Conservation (phyloP, 768 basidiomycete species). For the Lyophyllum shimeji region DNA sequence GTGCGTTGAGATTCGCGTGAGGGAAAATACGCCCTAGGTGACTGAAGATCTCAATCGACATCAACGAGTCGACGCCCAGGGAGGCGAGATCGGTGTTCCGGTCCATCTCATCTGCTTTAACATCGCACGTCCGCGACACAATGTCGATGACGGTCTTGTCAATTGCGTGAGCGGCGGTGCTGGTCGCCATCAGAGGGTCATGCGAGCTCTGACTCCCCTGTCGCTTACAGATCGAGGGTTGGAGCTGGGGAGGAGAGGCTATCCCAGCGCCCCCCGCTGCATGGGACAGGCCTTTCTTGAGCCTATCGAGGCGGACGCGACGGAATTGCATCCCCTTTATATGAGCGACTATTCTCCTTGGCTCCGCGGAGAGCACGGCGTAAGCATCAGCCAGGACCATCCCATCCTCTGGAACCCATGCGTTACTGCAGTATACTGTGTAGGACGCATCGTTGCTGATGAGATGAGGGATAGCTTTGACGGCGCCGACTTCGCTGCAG, state of each 20-base stretch:
- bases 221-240: conserved; percentile 1
- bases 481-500: conserved; percentile 52
- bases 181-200: not conserved
- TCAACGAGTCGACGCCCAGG: conserved; percentile 66
- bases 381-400: conserved; percentile 52
- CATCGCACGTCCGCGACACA: conserved; percentile 41
- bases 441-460: conserved; percentile 43
- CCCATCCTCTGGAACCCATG: conserved; percentile 41
- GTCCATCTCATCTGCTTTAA: conserved; percentile 33
- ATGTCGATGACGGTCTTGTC: conserved; percentile 31
- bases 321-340: conserved; percentile 61
- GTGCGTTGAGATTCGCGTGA: conserved; percentile 24
- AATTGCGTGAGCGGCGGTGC: conserved; percentile 17
- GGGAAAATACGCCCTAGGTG: conserved; percentile 38
- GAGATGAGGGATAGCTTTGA: conserved; percentile 44
- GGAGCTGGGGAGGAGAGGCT: not conserved
- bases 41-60: conserved; percentile 54
- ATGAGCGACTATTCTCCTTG: conserved; percentile 49
- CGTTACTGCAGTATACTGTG: conserved; percentile 50
- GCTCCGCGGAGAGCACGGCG: conserved; percentile 40
- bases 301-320: conserved; percentile 47
- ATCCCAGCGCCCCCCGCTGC: conserved; percentile 22
- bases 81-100: conserved; percentile 43
- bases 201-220: not conserved
- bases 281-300: conserved; percentile 45